Conservation (phyloP, 805 yeast species). For the Lipomyces yamadae region DNA sequence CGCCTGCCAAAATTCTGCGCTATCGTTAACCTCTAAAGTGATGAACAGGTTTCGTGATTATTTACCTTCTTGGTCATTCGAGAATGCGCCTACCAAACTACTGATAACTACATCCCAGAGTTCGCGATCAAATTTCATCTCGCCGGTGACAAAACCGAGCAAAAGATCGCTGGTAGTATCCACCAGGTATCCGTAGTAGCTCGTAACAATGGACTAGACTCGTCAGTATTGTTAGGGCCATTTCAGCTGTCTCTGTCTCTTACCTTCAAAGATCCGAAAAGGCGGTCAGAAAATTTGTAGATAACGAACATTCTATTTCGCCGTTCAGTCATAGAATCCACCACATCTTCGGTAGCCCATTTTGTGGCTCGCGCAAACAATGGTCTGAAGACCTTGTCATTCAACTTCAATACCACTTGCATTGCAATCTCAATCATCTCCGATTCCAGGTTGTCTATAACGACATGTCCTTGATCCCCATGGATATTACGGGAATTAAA, state of each 20-base stretch:
- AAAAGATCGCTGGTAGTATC: conserved; percentile 71
- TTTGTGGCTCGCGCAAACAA: conserved; percentile 81
- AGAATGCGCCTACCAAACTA: conserved; percentile 79
- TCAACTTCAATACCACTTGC: conserved; percentile 81
- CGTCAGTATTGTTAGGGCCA: not conserved
- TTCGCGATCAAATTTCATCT: conserved; percentile 50
- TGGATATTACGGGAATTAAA: conserved; percentile 46
- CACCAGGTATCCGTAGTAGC: conserved; percentile 81
- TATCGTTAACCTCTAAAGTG: conserved; percentile 57
- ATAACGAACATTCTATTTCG: conserved; percentile 55
- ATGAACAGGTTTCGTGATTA: not conserved
- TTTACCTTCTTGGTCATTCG: conserved; percentile 42
- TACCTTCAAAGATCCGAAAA: conserved; percentile 53
- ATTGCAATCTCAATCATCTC: conserved; percentile 75
- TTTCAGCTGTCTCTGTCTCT: not conserved
- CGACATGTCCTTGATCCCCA: conserved; percentile 58
- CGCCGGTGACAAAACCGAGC: conserved; percentile 49
- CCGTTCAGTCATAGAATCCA: conserved; percentile 54
- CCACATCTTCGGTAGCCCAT: conserved; percentile 92
- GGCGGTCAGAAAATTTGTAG: conserved; percentile 77
- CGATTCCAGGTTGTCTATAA: conserved; percentile 80
- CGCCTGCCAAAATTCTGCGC: conserved; percentile 93
- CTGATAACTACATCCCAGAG: conserved; percentile 74
- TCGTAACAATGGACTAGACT: conserved; percentile 81
- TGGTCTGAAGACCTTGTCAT: conserved; percentile 93